These are phyloP conservation scores for Entophlyctis luteolus DNA, from an alignment of 192 early-diverging fungal species.

Conservation along the genomic window DNA sequence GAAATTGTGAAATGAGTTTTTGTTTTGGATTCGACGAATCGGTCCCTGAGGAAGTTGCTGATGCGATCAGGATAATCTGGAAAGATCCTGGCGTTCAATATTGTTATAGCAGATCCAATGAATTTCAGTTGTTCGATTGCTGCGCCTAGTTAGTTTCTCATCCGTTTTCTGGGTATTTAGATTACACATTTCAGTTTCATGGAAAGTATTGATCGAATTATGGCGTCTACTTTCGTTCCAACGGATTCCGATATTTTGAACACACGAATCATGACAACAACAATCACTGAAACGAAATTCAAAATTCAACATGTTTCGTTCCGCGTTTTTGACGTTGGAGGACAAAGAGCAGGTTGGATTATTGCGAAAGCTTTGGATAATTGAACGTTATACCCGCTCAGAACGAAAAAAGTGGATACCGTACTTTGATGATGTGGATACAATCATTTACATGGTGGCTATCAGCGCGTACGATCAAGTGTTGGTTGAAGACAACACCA, in stretches of 20 bases:
- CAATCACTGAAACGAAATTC: constrained; percentile 66
- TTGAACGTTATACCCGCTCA: too few relatives aligned
- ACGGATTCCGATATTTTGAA: constrained; percentile 66
- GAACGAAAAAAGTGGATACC: constrained; percentile 64
- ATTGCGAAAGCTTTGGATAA: constrained; percentile 82
- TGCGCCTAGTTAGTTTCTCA: constrained; percentile 34
- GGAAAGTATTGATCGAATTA: constrained; percentile 44
- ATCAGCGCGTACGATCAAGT: constrained; percentile 59
- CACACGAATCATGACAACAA: constrained; percentile 65
- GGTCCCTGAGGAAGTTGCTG: constrained; percentile 15
- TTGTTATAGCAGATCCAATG: constrained; percentile 34
- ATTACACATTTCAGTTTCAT: constrained; percentile 29
- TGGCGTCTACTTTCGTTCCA: constrained; percentile 49
- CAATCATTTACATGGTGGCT: constrained; percentile 62
- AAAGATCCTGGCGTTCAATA: constrained; percentile 36
- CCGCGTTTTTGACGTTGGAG: constrained; percentile 66
- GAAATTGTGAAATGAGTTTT: constrained; percentile 8
- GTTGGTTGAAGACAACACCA: constrained; percentile 48
- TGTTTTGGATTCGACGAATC: constrained; percentile 37
- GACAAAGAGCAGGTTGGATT: constrained; percentile 59
- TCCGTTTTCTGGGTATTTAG: background rate
- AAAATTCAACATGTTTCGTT: constrained; percentile 48
- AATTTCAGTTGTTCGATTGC: constrained; percentile 44
- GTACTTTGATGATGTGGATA: constrained; percentile 63
- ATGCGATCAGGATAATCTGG: constrained; percentile 34